Conservation (phyloP, 139 green algal genomes). For the Coelastrella sp. region DNA sequence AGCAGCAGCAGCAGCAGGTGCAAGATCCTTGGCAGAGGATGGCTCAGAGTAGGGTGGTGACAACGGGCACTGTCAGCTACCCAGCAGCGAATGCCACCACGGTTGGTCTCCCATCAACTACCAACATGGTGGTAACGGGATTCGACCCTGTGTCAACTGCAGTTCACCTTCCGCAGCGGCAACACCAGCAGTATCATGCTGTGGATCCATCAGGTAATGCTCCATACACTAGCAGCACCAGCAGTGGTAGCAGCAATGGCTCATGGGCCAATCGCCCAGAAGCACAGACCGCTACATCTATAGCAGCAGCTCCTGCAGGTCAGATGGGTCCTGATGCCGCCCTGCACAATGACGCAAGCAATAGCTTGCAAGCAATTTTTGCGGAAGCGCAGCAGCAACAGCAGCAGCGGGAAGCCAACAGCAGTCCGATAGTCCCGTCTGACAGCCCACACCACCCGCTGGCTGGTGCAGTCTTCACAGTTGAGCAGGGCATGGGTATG, state of each 20-base stretch:
- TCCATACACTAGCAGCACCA: conserved; percentile 21
- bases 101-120: too few relatives aligned
- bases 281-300: background rate
- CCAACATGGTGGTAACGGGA: too few relatives aligned
- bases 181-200: conserved; percentile 12
- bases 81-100: background rate
- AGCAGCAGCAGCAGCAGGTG: background rate
- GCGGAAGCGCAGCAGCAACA: background rate
- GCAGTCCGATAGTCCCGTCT: background rate
- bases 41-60: background rate
- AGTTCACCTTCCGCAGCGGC: background rate
- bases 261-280: background rate
- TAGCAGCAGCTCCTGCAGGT: conserved; percentile 7
- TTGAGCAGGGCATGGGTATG: conserved; percentile 13
- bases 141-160: too few relatives aligned
- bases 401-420: background rate
- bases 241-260: conserved; percentile 1
- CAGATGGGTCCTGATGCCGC: too few relatives aligned
- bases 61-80: background rate
- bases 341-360: too few relatives aligned
- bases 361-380: background rate
- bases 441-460: background rate
- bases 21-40: conserved; percentile 7
- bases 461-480: background rate
- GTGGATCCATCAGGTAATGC: background rate